Percentiles rank a stretch among this genome's conserved stretches.
Conservation (phyloP, 371 early-diverging fungal genomes). For the Parasitella parasitica region DNA sequence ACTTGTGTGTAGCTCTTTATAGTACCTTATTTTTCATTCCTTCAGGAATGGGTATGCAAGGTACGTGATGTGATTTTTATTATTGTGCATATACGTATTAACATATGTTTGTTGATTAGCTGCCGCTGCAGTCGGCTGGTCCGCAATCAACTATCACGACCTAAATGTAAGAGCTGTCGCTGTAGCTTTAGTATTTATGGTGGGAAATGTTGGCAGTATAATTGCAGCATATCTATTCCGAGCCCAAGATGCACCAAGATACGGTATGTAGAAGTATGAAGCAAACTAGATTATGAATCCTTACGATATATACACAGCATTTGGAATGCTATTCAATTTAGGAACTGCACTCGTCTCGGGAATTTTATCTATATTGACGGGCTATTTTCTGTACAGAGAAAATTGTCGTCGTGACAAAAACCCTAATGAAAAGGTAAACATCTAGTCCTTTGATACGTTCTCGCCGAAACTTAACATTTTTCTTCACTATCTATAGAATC, state of each 20-base stretch:
- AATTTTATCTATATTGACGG: slow-evolving; percentile 10
- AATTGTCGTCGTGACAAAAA: slow-evolving; percentile 12
- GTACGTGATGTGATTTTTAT: slow-evolving; percentile 9
- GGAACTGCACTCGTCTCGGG: slow-evolving; percentile 8
- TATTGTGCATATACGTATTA: not conserved
- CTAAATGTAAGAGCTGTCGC: slow-evolving; percentile 29
- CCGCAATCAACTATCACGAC: slow-evolving; percentile 28
- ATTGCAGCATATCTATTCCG: slow-evolving; percentile 32
- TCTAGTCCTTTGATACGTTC: not conserved
- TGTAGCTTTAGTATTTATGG: slow-evolving; percentile 23
- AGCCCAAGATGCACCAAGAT: slow-evolving; percentile 23
- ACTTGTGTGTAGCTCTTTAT: slow-evolving; percentile 16
- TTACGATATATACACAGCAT: slow-evolving; percentile 2
- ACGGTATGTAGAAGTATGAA: slow-evolving; percentile 15
- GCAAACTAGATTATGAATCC: not conserved
- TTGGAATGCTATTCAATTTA: slow-evolving; percentile 22
- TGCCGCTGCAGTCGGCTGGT: slow-evolving; percentile 29
- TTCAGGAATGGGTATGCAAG: slow-evolving; percentile 30
- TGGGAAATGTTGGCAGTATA: slow-evolving; percentile 32
- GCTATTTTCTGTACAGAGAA: slow-evolving; percentile 18
- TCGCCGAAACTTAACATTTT: not conserved
- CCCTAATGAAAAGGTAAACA: slow-evolving; percentile 4
- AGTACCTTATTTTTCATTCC: slow-evolving; percentile 19
- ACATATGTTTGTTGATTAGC: slow-evolving; percentile 4
- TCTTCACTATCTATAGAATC: not conserved